These are phyloP conservation scores for Xylaria sp. DNA, from an alignment of 2,329 filamentous ascomycete genomes.

Conservation along the genomic window DNA sequence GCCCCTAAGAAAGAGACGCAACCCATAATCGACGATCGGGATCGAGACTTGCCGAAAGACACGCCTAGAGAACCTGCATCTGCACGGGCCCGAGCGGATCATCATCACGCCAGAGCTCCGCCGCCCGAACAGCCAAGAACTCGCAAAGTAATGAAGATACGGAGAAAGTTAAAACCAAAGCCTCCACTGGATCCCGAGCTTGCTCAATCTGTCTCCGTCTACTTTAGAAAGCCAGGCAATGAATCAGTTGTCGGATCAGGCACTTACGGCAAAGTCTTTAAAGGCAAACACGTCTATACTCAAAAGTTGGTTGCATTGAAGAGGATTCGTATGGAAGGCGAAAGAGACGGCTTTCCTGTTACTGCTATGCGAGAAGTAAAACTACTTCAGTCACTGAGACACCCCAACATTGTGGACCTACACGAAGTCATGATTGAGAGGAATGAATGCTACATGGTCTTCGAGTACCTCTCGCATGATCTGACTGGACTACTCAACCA, in stretches of 20 bases:
- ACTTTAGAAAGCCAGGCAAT: slow-evolving; percentile 95
- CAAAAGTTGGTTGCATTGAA: slow-evolving; percentile 86
- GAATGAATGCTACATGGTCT: slow-evolving; percentile 99
- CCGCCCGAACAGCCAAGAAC: slow-evolving; percentile 61
- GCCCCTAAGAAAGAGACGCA: slow-evolving; percentile 61
- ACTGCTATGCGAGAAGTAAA: slow-evolving; percentile 94
- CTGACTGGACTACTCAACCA: slow-evolving; percentile 95
- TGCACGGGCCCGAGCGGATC: slow-evolving; percentile 47
- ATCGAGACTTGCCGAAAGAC: slow-evolving; percentile 48
- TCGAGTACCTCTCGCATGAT: slow-evolving; percentile 97
- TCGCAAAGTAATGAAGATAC: slow-evolving; percentile 73
- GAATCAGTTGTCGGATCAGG: slow-evolving; percentile 96
- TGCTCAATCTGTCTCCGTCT: slow-evolving; percentile 85
- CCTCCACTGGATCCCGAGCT: slow-evolving; percentile 79
- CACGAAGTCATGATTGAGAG: slow-evolving; percentile 97
- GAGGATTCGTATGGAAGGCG: slow-evolving; percentile 92
- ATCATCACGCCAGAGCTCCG: slow-evolving; percentile 45
- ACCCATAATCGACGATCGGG: slow-evolving; percentile 53
- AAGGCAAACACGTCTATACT: slow-evolving; percentile 92
- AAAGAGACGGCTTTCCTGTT: slow-evolving; percentile 89
- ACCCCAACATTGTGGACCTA: slow-evolving; percentile 83
- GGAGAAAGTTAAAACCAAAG: slow-evolving; percentile 76
- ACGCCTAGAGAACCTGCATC: slow-evolving; percentile 50
- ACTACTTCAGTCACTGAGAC: slow-evolving; percentile 84
- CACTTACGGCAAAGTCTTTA: slow-evolving; percentile 96